phyloP scores from a whole-genome alignment of 768 basidiomycete genomes.

The Phlegmacium glaucopus region DNA sequence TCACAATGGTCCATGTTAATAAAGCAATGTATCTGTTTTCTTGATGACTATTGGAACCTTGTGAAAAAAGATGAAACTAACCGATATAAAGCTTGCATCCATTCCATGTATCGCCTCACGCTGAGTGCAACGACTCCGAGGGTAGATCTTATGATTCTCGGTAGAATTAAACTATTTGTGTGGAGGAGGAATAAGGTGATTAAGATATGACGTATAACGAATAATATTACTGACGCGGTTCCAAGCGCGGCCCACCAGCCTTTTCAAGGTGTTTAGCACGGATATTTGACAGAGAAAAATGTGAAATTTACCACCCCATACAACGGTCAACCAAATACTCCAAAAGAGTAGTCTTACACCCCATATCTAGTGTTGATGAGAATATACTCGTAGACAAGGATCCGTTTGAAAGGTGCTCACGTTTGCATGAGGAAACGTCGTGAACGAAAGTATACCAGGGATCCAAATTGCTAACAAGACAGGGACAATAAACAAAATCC shows the following conservation, averaged over 20 bases:
- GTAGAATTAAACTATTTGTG: slow-evolving; percentile 42
- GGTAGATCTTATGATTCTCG: slow-evolving; percentile 53
- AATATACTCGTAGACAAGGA: neutral
- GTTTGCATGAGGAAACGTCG: slow-evolving; percentile 42
- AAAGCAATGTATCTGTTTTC: slow-evolving; percentile 54
- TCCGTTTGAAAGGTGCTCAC: slow-evolving; percentile 32
- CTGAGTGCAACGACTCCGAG: slow-evolving; percentile 73
- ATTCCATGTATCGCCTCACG: slow-evolving; percentile 74
- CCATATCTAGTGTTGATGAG: slow-evolving; percentile 42
- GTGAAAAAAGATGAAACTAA: slow-evolving; percentile 24
- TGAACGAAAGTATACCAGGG: slow-evolving; percentile 67
- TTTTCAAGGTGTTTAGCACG: slow-evolving; percentile 14
- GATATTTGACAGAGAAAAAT: neutral
- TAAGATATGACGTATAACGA: neutral
- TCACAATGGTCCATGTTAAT: slow-evolving; percentile 58
- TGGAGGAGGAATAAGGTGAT: slow-evolving; percentile 5
- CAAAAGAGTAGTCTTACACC: slow-evolving; percentile 65
- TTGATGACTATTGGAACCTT: neutral
- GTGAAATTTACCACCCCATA: slow-evolving; percentile 61
- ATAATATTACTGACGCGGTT: slow-evolving; percentile 50
- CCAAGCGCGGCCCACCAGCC: slow-evolving; percentile 83
- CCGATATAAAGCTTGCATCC: slow-evolving; percentile 65
- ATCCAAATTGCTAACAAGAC: slow-evolving; percentile 67
- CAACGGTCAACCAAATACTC: slow-evolving; percentile 80
- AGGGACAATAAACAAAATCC: slow-evolving; percentile 78